phyloP scores from a whole-genome alignment of 305 asterid species.

The Lippia alba region DNA sequence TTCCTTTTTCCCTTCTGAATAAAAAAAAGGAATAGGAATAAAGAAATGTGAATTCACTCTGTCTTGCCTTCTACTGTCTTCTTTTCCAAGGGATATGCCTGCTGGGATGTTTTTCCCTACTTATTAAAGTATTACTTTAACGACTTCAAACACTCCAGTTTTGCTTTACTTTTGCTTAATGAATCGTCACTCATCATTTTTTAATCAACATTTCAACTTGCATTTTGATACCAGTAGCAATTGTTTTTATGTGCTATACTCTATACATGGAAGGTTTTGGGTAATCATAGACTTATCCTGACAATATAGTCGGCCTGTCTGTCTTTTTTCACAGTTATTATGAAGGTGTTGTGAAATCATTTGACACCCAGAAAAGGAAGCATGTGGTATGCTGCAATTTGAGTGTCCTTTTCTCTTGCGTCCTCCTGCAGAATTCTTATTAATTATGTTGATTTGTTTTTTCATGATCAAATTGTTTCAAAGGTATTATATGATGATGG shows the following conservation, averaged over 20 bases:
- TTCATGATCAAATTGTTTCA: slow-evolving; percentile 25
- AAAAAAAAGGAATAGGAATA: neutral
- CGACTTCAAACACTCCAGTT: slow-evolving; percentile 16
- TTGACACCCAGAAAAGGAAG: slow-evolving; percentile 75
- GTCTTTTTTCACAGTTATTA: slow-evolving; percentile 61
- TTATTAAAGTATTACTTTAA: slow-evolving; percentile 20
- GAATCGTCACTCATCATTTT: neutral
- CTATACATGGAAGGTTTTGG: slow-evolving; percentile 13
- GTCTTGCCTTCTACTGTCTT: slow-evolving; percentile 5
- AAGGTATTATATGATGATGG: slow-evolving; percentile 90
- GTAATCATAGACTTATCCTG: slow-evolving; percentile 24
- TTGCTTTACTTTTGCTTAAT: slow-evolving; percentile 4
- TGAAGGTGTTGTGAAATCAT: slow-evolving; percentile 86
- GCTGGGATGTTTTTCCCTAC: slow-evolving; percentile 21
- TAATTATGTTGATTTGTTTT: slow-evolving; percentile 4
- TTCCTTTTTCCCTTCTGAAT: neutral
- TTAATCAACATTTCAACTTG: neutral
- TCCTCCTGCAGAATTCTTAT: slow-evolving; percentile 25
- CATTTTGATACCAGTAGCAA: slow-evolving; percentile 26
- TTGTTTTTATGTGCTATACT: neutral
- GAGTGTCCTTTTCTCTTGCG: slow-evolving; percentile 26
- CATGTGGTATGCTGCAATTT: slow-evolving; percentile 73
- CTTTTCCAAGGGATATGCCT: slow-evolving; percentile 8
- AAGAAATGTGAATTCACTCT: slow-evolving; percentile 23
- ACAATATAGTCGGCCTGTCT: slow-evolving; percentile 15